Base-by-base conservation (phyloP, 257 asterid genomes). In the Solanum pennellii region DNA sequence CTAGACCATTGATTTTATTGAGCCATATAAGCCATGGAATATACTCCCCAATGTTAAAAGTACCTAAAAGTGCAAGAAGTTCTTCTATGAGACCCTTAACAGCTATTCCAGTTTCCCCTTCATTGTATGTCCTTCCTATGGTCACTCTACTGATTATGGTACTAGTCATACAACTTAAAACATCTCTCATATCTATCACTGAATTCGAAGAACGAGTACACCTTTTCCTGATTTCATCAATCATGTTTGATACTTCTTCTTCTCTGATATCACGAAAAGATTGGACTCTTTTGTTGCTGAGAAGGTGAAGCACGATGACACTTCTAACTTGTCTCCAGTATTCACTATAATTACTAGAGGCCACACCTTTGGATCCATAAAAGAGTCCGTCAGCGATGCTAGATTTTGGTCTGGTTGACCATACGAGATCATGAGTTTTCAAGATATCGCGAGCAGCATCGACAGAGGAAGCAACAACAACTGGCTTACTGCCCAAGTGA, bases 71-170 rank as follows among this genome's bases (percentile, higher is more conserved):
- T 9, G 15, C 71, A 3, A 1, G 16, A 86, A 56, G 10, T 23
- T 44, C 89, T 33, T 27, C 65, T 8, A 94, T 35, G 15, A 87
- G 66, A 21, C 7, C 23, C 86, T 88, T 68, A 44, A 88, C 65
- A 52, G 69, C 89, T 85, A 79, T 89, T 7, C 97, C 93, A 1
- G 33, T 82, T 52, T 89, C 91, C 2, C 91, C 76, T 14, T 90
- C 85, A 3, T 88, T 85, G 39, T 90, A 91, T 80, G 90, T 92
- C 85, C 60, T 89, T 33, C 96, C 95, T 5, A 92, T 47, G 3
- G 90, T 89, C 75, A 87, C 92, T 89, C 92, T 91, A 37, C 93
- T 89, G 7, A 94, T 9, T 1, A 94, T 76, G 27, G 89, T 91
- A 27, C 89, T 89, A 1, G 95, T 90, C 23, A 92, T 31, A 1